phyloP scores from a whole-genome alignment of 2,329 filamentous ascomycete genomes.

The Diatrype stigma region DNA sequence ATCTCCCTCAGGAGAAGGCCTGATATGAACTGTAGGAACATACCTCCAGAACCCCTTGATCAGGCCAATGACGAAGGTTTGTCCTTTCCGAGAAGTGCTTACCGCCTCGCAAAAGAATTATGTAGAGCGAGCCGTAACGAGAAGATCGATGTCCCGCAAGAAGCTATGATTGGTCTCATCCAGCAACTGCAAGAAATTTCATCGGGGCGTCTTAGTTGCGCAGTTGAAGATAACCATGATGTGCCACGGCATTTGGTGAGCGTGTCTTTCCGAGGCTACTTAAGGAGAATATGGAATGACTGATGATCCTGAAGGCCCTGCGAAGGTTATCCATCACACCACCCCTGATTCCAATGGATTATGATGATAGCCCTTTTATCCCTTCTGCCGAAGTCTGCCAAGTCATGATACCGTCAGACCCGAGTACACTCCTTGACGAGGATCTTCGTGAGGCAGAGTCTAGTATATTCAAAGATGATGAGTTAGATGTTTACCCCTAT shows the following conservation, averaged over 20 bases:
- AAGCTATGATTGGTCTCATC: conserved; percentile 15
- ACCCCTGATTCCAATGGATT: conserved; percentile 18
- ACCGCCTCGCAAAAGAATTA: conserved; percentile 10
- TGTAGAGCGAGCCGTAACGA: conserved; percentile 9
- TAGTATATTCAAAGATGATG: conserved; percentile 11
- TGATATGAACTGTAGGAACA: conserved; percentile 9
- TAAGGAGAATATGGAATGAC: background rate
- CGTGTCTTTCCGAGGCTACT: background rate
- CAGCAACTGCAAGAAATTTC: conserved; percentile 12
- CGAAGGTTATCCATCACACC: conserved; percentile 20
- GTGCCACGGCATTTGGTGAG: conserved; percentile 9
- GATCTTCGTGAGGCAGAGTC: conserved; percentile 21
- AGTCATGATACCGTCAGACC: conserved; percentile 22
- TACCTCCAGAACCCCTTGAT: conserved; percentile 23
- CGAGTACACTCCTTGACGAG: conserved; percentile 20
- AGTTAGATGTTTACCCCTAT: background rate
- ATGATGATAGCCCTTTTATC: conserved; percentile 15
- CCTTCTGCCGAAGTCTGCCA: conserved; percentile 20
- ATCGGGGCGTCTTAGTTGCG: conserved; percentile 8
- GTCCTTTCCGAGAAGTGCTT: conserved; percentile 16
- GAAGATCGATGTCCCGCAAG: conserved; percentile 19
- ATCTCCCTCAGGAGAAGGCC: conserved; percentile 12
- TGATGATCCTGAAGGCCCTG: conserved; percentile 7
- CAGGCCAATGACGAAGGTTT: conserved; percentile 19
- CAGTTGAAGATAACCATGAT: conserved; percentile 5